Evolutionary conservation across 257 asterid species (phyloP), one percentile per base, ranked within the genome.

Genomic region (Asclepias syriaca): DNA sequence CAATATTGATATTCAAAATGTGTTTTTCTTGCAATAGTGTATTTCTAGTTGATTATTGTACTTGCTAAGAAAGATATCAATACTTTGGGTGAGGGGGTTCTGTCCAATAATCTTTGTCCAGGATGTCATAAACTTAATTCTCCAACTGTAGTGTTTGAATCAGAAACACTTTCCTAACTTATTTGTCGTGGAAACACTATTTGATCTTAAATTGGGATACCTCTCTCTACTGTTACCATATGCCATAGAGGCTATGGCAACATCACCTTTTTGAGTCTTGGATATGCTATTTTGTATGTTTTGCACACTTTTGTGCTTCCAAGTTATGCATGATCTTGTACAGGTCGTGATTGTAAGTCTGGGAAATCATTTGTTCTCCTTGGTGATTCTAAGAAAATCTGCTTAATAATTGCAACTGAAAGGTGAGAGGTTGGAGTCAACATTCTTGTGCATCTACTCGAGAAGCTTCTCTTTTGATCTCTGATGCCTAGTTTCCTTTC

Each of bases 401-500:
- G 46, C 24, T 70, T 79, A 59, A 67, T 77, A 40, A 49, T 80
- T 71, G 51, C 63, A n/a, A 48, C 40, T 0, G 68, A 71, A 77
- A 64, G 81, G 83, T 84, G 87, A 79, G 72, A 72, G 86, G 59
- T 46, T 72, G 80, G 84, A 83, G 75, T 75, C 7, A 49, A 71
- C 71, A 58, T 11, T 73, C 80, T 74, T 67, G 72, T 73, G 74
- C 79, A 66, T 77, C 66, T 74, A 67, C 80, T 79, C 54, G 60
- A 71, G 63, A 81, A 63, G 77, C 66, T 68, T 49, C 64, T 78
- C 66, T 78, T 55, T 57, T 63, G 32, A 75, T 77, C 58, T 85
- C 85, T 85, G 83, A 83, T 81, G 68, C 79, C 76, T 72, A 39
- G 75, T 77, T 64, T 64, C 8, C 70, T 80, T 84, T 79, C 81